A percentile compares a stretch with the other conserved stretches of the same genome.
phyloP scores from a whole-genome alignment of 2,329 filamentous ascomycete species.

The Monosporascus sp. region DNA sequence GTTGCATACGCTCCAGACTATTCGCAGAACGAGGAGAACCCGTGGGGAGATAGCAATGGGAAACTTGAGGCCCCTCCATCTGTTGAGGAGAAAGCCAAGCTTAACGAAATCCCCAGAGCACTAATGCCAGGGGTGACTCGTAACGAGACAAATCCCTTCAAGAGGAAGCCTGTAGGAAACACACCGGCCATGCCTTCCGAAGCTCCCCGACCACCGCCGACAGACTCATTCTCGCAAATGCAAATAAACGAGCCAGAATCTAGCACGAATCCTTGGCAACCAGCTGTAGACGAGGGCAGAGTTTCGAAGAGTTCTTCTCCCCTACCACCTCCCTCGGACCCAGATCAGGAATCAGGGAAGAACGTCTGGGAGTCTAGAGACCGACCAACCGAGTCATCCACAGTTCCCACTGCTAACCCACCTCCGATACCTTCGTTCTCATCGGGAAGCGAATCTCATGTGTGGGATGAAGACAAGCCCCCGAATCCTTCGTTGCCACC shows the following conservation, averaged over 20 bases:
- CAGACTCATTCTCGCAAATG: conserved; percentile 36
- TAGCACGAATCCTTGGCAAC: conserved; percentile 41
- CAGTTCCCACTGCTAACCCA: conserved; percentile 22
- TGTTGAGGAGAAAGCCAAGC: conserved; percentile 10
- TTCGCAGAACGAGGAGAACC: conserved; percentile 28
- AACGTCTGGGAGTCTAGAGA: conserved; percentile 31
- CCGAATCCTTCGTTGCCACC: conserved; percentile 20
- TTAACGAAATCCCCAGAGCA: conserved; percentile 24
- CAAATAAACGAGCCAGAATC: conserved; percentile 33
- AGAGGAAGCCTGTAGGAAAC: conserved; percentile 35
- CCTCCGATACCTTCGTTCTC: conserved; percentile 31
- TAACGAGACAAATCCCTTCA: conserved; percentile 49
- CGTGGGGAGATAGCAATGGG: conserved; percentile 25
- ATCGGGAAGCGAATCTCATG: conserved; percentile 32
- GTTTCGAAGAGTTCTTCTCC: conserved; percentile 21
- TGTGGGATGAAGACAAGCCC: conserved; percentile 33
- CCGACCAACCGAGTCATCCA: conserved; percentile 26
- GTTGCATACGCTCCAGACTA: conserved; percentile 18
- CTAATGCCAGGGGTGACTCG: conserved; percentile 28
- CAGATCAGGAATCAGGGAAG: conserved; percentile 24
- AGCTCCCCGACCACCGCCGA: conserved; percentile 20
- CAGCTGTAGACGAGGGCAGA: conserved; percentile 23
- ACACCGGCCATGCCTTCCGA: conserved; percentile 11
- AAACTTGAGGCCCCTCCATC: conserved; percentile 2
- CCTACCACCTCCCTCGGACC: conserved; percentile 14